phyloP scores from a whole-genome alignment of 2,329 filamentous ascomycete genomes.

The Aschersonia sp. region DNA sequence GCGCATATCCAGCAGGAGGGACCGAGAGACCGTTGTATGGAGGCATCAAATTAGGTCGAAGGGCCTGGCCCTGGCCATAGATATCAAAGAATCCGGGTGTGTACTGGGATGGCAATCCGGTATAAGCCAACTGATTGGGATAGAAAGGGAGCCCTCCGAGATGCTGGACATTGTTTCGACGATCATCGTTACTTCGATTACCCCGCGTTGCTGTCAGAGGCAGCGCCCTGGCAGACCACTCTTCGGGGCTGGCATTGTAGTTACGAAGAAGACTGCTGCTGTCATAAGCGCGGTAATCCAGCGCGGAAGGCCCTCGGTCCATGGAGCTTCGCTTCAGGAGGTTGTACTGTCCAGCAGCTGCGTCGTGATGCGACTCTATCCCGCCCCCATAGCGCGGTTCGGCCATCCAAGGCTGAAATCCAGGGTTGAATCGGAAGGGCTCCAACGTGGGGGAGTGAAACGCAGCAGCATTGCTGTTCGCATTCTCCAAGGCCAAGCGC shows the following conservation, averaged over 20 bases:
- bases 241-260: constrained; percentile 18
- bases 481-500: constrained; percentile 19
- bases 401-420: constrained; percentile 29
- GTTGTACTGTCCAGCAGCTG: constrained; percentile 11
- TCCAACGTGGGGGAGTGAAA: constrained; percentile 17
- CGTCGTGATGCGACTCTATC: constrained; percentile 18
- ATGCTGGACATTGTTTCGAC: constrained; percentile 18
- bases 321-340: constrained; percentile 21
- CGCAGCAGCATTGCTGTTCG: constrained; percentile 6
- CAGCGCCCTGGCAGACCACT: constrained; percentile 21
- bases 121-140: constrained; percentile 13
- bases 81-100: constrained; percentile 12
- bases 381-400: constrained; percentile 16
- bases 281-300: constrained; percentile 14
- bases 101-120: constrained; percentile 19
- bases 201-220: constrained; percentile 13
- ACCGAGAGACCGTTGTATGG: constrained; percentile 18
- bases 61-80: constrained; percentile 1
- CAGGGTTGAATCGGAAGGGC: constrained; percentile 32
- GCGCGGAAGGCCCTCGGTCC: constrained; percentile 22
- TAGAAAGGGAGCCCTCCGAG: constrained; percentile 18
- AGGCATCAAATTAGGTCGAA: constrained; percentile 22
- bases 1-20: constrained; percentile 13
- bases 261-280: constrained; percentile 10
- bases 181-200: constrained; percentile 22